Evolutionary conservation across 2,329 filamentous ascomycete genomes (phyloP), one percentile per base, ranked within the genome.

Genomic region (Claviceps capensis): DNA sequence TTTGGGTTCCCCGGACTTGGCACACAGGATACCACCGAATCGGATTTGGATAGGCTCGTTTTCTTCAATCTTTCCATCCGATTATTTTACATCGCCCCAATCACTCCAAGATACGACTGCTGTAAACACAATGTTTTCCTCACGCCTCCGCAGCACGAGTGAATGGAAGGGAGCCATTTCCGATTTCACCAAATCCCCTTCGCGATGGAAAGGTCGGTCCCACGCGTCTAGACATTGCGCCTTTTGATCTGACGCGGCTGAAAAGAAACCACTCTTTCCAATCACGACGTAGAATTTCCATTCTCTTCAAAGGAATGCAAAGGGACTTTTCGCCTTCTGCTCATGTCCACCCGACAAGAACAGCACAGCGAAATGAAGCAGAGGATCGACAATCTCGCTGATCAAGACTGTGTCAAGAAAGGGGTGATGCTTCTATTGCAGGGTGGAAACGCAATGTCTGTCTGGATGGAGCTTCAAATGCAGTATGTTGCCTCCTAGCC

Each of bases 351-450:
- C 2, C 52, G 45, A 13, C 69, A 76, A 14, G 55, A 69, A 9
- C 63, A 60, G 8, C 56, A 60, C n/a, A 47, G 58, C 5, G 55
- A 58, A 1, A 64, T 61, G 17, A 57, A 58, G 16, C 52, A 59
- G 47, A 69, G 68, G 17, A 62, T 75, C 14, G 66, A 72, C 53
- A 65, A 69, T 16, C 60, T 78, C 11, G 66, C 62, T 38, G 57
- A 67, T 50, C 60, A 66, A 50, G 69, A 67, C 22, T 67, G 67
- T 2, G 61, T 59, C 51, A 63, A 70, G 51, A 59, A 65, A 9
- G 73, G 65, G n/a, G 59, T 75, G 26, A 47, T 78, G 16, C 71
- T 77, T 50, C 62, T 78, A 16, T 56, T 77, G 42, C 60, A 61
- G 41, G 61, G 64, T 4, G 55, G 58, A 11, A 60, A 57, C 13